These are phyloP conservation scores for Volutella citrinella DNA, from an alignment of 2,329 filamentous ascomycete species.

Conservation along the genomic window DNA sequence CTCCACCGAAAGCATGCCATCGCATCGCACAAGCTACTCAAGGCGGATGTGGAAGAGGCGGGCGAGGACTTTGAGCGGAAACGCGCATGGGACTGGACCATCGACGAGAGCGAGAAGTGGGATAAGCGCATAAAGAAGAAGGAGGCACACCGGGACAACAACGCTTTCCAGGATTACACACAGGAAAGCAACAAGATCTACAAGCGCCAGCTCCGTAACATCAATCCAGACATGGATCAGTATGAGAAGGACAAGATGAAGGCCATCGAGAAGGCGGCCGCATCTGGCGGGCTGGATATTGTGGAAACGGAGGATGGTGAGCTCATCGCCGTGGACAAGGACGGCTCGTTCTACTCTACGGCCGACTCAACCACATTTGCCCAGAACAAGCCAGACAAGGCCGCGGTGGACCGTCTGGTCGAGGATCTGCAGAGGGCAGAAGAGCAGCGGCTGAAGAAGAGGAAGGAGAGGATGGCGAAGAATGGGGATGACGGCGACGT, in stretches of 20 bases:
- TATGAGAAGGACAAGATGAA: slow-evolving; percentile 86
- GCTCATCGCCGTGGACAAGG: slow-evolving; percentile 87
- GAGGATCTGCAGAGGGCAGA: slow-evolving; percentile 85
- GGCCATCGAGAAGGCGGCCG: slow-evolving; percentile 80
- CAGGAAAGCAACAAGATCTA: slow-evolving; percentile 90
- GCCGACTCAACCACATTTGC: slow-evolving; percentile 78
- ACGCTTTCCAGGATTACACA: slow-evolving; percentile 85
- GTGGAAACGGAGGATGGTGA: slow-evolving; percentile 95
- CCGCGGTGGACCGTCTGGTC: slow-evolving; percentile 83
- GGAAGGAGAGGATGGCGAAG: slow-evolving; percentile 72
- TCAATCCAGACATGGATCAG: slow-evolving; percentile 74
- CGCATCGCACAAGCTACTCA: slow-evolving; percentile 87
- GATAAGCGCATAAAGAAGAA: slow-evolving; percentile 89
- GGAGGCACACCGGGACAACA: slow-evolving; percentile 74
- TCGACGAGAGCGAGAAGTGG: slow-evolving; percentile 93
- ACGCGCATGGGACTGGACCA: slow-evolving; percentile 97
- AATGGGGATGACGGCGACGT: slow-evolving; percentile 87
- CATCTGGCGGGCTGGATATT: slow-evolving; percentile 82
- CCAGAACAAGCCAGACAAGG: slow-evolving; percentile 83
- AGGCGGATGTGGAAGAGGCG: slow-evolving; percentile 80
- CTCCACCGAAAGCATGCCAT: slow-evolving; percentile 84
- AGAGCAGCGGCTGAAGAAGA: slow-evolving; percentile 80
- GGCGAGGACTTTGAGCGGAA: slow-evolving; percentile 97
- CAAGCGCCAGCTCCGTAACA: slow-evolving; percentile 79
- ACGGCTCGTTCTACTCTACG: slow-evolving; percentile 87